Base-by-base conservation (phyloP, 2,329 filamentous ascomycete genomes). In the Penicillium psychrosexuale region DNA sequence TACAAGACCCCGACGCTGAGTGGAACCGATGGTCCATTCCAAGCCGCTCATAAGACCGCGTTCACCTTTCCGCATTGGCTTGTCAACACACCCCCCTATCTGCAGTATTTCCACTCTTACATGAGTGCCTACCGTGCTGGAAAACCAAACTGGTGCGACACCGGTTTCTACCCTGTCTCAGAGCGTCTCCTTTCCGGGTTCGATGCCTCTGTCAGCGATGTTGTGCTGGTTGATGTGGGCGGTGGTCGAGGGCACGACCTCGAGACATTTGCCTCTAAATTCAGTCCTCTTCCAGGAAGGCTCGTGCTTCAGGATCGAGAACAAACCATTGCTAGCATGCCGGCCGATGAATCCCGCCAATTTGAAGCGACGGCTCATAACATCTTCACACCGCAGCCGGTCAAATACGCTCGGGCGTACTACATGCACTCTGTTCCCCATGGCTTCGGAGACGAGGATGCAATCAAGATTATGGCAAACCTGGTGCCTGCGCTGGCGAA, bases 341-440 rank as follows among this genome's bases (percentile, higher is more conserved):
- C 31, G 31, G 3, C 31, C 31, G 31, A 33, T 33, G 13, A 33
- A 33, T 33, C 31, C 31, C 31, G 31, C 31, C 31, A 33, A 1
- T 61, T 61, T 19, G 60, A 60, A 33, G 51, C 38, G 2, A 51
- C 55, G 13, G 45, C 51, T 11, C 61, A 60, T 46, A 49, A 63
- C 22, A 60, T 63, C 39, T 63, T 61, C 19, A 61, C 59, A 1
- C 47, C 53, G 7, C 59, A 63, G 45, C 61, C 61, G 5, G 49
- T 68, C 8, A 54, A 56, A 17, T 57, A 54, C 24, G 65, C 66
- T 28, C 62, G 63, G 28, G 60, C 64, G 0, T 68, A 68, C 48
- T 67, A 53, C 15, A 54, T 67, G 30, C 64, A 60, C 42, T 59
- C 59, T 27, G 60, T 67, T 45, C 39, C 63, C 1, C 65, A 68